Conservation (phyloP, 352 stramenopile genomes). For the Pythium guiyangense region DNA sequence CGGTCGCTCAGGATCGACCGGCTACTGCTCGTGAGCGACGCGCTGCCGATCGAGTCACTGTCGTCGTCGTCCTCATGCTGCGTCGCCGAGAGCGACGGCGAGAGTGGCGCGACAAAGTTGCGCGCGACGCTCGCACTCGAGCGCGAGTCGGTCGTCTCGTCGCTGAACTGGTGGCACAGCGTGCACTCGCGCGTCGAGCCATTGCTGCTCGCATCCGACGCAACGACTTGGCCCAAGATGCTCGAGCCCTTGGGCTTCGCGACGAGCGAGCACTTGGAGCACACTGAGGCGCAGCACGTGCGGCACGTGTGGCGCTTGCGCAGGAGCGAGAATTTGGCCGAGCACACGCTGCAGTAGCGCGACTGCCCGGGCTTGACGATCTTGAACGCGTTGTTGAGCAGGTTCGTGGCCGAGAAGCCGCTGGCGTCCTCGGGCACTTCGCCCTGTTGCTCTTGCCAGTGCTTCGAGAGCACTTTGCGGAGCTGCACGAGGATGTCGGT, state of each 20-base stretch:
- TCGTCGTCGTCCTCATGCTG: constrained; percentile 15
- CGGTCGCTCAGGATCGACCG: constrained; percentile 19
- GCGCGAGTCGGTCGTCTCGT: constrained; percentile 17
- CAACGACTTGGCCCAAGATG: constrained; percentile 1
- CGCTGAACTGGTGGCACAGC: constrained; percentile 54
- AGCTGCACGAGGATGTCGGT: constrained; percentile 46
- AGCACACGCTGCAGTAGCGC: constrained; percentile 53
- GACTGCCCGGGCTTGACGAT: constrained; percentile 16
- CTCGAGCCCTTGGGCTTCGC: constrained; percentile 1
- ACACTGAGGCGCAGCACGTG: constrained; percentile 45
- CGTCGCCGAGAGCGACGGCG: constrained; percentile 18
- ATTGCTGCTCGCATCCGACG: not conserved
- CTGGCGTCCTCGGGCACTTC: constrained; percentile 10
- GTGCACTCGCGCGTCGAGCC: constrained; percentile 34
- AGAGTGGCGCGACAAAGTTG: constrained; percentile 25
- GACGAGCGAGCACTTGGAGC: constrained; percentile 46
- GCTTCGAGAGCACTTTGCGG: constrained; percentile 44
- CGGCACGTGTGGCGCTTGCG: constrained; percentile 55
- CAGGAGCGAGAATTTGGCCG: constrained; percentile 49
- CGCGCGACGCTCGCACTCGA: constrained; percentile 25
- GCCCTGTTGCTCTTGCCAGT: constrained; percentile 41
- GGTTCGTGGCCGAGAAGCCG: constrained; percentile 16
- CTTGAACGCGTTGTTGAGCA: constrained; percentile 21
- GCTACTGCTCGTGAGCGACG: constrained; percentile 13
- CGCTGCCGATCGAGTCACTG: constrained; percentile 10